These are phyloP conservation scores for Aschersonia sp. DNA, from an alignment of 2,329 filamentous ascomycete species.

Conservation along the genomic window DNA sequence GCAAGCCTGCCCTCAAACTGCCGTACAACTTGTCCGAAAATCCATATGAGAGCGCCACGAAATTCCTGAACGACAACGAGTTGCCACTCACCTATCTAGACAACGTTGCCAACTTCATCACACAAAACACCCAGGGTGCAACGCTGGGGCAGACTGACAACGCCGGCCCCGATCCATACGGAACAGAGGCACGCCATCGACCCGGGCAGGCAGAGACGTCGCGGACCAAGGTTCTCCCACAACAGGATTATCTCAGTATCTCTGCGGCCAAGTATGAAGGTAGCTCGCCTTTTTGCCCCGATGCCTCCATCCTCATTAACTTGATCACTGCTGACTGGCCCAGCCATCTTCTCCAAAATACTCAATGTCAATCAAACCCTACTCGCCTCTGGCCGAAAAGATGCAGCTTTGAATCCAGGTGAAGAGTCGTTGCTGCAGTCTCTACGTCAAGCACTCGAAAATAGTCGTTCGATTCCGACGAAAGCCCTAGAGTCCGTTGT, in stretches of 20 bases:
- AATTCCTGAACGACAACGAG: constrained; percentile 81
- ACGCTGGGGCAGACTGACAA: constrained; percentile 52
- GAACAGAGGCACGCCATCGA: constrained; percentile 63
- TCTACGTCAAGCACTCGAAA: constrained; percentile 51
- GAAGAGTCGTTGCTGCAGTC: constrained; percentile 50
- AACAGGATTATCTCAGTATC: constrained; percentile 67
- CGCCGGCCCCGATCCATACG: constrained; percentile 56
- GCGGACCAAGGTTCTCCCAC: constrained; percentile 53
- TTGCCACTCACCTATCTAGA: constrained; percentile 79
- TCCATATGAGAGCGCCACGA: constrained; percentile 79
- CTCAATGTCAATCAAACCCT: constrained; percentile 61
- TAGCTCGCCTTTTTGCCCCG: constrained; percentile 10
- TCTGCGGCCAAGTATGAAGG: constrained; percentile 55
- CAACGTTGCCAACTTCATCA: constrained; percentile 85
- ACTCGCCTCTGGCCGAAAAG: constrained; percentile 56
- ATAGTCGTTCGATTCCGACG: constrained; percentile 31
- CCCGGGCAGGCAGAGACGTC: constrained; percentile 38
- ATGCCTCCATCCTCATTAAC: neutral
- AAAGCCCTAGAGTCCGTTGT: constrained; percentile 49
- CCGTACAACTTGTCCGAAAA: constrained; percentile 89
- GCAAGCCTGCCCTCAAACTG: constrained; percentile 83
- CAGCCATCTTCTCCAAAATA: constrained; percentile 63
- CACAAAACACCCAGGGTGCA: constrained; percentile 76
- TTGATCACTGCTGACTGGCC: neutral
- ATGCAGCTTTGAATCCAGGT: constrained; percentile 56